Conservation (phyloP, 2,329 filamentous ascomycete species). For the Ascochyta clinopodiicola region DNA sequence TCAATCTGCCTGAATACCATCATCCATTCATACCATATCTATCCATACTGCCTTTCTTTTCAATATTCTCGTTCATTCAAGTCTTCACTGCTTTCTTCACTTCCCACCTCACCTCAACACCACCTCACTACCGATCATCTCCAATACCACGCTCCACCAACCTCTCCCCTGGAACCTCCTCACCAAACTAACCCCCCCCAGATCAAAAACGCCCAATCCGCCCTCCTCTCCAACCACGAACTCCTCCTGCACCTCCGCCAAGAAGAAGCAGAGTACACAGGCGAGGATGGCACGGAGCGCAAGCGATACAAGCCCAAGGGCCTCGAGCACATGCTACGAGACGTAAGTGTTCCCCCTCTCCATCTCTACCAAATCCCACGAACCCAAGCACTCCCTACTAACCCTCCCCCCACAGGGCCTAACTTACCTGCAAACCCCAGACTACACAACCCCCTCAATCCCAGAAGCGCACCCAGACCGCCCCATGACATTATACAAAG, state of each 20-base stretch:
- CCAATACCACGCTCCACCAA: background rate
- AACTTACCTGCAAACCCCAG: conserved; percentile 52
- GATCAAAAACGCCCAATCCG: conserved; percentile 74
- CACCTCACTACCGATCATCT: no score
- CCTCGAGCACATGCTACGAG: conserved; percentile 66
- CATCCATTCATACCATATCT: background rate
- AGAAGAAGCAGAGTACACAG: conserved; percentile 44
- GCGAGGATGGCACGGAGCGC: conserved; percentile 37
- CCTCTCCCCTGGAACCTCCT: no score
- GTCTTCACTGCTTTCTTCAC: background rate
- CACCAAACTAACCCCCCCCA: conserved; percentile 38
- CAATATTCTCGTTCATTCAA: no score
- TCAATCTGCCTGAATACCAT: background rate
- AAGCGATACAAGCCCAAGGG: conserved; percentile 55
- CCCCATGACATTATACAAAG: conserved; percentile 46
- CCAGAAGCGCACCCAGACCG: conserved; percentile 27
- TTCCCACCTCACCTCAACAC: background rate
- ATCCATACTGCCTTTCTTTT: no score
- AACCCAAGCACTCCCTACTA: background rate
- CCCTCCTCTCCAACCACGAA: conserved; percentile 75
- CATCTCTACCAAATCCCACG: no score
- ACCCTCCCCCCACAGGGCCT: conserved; percentile 50
- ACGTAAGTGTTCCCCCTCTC: conserved; percentile 56
- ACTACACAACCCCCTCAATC: conserved; percentile 29
- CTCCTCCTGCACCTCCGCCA: conserved; percentile 59